Evolutionary conservation across 2,329 filamentous ascomycete genomes (phyloP).

Genomic region (Apiospora koreana): DNA sequence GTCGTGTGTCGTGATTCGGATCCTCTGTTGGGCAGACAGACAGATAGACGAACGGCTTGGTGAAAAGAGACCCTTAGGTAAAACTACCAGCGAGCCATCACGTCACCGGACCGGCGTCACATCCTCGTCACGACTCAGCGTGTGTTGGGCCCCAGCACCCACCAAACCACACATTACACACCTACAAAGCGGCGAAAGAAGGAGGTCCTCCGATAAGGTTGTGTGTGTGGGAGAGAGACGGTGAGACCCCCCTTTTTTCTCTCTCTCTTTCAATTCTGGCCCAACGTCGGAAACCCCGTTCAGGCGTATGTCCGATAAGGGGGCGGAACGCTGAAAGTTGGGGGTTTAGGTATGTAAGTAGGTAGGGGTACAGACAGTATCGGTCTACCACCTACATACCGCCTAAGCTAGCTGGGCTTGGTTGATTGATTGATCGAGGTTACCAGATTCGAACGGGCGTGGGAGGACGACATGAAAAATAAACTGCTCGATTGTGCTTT

Average conservation of each 20-base stretch:
- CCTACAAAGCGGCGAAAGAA: background rate
- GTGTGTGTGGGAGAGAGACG: background rate
- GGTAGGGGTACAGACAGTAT: background rate
- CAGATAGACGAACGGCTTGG: background rate
- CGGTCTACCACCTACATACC: background rate
- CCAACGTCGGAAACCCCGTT: conserved; percentile 4
- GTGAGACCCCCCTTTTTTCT: conserved; percentile 8
- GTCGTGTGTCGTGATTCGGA: background rate
- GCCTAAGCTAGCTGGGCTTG: background rate
- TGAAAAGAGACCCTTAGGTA: background rate
- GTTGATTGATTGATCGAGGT: background rate
- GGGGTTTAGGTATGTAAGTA: no score
- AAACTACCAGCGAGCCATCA: background rate
- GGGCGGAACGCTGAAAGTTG: conserved; percentile 1
- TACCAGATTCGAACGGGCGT: background rate
- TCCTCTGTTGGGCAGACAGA: background rate
- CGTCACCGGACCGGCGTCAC: background rate
- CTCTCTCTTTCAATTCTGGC: background rate
- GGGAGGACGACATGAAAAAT: background rate
- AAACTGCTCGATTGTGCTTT: no score
- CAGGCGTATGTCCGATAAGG: background rate
- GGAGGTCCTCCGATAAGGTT: background rate
- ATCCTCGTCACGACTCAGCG: conserved; percentile 4
- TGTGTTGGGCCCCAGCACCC: background rate
- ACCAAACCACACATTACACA: background rate